Conservation (phyloP, 2,329 filamentous ascomycete genomes). For the Elsinoe perseae region DNA sequence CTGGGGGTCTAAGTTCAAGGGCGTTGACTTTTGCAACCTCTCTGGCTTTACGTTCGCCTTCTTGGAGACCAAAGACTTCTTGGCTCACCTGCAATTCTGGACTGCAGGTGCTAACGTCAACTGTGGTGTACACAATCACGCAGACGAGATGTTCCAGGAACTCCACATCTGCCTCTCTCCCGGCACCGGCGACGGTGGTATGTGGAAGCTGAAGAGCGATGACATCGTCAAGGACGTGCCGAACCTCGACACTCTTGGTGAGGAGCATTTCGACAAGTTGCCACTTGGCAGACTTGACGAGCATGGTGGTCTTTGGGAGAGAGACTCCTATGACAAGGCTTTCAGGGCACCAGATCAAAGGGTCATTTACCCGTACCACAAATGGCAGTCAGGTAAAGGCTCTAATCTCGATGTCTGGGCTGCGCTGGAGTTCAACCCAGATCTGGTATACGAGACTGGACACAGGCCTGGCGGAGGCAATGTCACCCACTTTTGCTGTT, state of each 20-base stretch:
- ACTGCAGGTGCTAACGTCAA: constrained; percentile 12
- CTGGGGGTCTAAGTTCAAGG: constrained; percentile 12
- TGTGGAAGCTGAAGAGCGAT: constrained; percentile 13
- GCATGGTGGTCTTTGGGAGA: constrained; percentile 14
- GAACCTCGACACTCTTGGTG: constrained; percentile 1
- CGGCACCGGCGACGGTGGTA: constrained; percentile 3
- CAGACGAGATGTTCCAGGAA: constrained; percentile 14
- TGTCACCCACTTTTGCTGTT: constrained; percentile 13
- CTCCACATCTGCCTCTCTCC: constrained; percentile 7
- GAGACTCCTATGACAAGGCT: constrained; percentile 11
- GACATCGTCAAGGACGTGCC: constrained; percentile 5
- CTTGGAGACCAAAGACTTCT: constrained; percentile 13
- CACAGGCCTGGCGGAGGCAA: constrained; percentile 2
- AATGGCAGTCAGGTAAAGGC: constrained; percentile 4
- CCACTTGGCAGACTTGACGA: constrained; percentile 5
- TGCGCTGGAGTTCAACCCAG: constrained; percentile 10
- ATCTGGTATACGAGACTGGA: constrained; percentile 10
- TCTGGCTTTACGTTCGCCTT: constrained; percentile 10
- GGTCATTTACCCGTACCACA: constrained; percentile 8
- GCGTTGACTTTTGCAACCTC: constrained; percentile 6
- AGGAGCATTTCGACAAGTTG: constrained; percentile 11
- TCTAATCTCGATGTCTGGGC: constrained; percentile 10
- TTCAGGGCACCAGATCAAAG: constrained; percentile 5
- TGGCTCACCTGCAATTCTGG: constrained; percentile 13
- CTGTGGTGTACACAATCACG: constrained; percentile 11